A percentile compares a stretch with the other conserved stretches of the same genome.
These are phyloP conservation scores for Histomonas meleagridis DNA, from an alignment of 208 protist species.

Conservation along the genomic window DNA sequence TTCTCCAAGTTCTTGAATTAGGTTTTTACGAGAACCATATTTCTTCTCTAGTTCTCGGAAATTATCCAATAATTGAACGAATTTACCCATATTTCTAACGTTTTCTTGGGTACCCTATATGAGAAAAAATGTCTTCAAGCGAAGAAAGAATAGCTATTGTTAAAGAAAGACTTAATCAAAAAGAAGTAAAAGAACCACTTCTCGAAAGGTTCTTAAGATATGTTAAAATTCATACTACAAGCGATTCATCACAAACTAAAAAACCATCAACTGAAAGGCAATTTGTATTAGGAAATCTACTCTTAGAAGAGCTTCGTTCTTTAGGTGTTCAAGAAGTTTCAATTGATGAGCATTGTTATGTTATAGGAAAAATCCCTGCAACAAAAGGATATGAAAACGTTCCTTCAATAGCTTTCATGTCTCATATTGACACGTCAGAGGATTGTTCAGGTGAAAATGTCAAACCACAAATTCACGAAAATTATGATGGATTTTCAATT, in stretches of 20 bases:
- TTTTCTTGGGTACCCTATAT: no score
- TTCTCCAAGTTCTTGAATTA: background rate
- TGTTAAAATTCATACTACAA: slow-evolving; percentile 23
- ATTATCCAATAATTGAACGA: no score
- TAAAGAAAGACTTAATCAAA: no score
- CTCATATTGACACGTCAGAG: background rate
- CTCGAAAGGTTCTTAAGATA: background rate
- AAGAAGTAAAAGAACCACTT: background rate
- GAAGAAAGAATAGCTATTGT: no score
- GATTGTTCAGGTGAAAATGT: background rate
- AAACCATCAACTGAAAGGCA: background rate
- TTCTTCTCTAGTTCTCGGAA: no score
- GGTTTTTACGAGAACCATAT: background rate
- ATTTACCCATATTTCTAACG: no score
- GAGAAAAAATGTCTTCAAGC: no score
- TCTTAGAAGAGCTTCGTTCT: background rate
- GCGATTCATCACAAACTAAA: background rate
- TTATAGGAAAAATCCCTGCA: background rate
- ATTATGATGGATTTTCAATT: background rate
- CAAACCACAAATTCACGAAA: background rate
- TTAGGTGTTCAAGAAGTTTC: background rate
- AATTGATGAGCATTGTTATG: background rate
- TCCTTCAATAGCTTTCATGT: background rate
- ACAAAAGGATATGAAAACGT: background rate
- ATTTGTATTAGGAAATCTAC: background rate